Conservation (phyloP, 1,284 basidiomycete species). For the Papiliotrema terrestris region DNA sequence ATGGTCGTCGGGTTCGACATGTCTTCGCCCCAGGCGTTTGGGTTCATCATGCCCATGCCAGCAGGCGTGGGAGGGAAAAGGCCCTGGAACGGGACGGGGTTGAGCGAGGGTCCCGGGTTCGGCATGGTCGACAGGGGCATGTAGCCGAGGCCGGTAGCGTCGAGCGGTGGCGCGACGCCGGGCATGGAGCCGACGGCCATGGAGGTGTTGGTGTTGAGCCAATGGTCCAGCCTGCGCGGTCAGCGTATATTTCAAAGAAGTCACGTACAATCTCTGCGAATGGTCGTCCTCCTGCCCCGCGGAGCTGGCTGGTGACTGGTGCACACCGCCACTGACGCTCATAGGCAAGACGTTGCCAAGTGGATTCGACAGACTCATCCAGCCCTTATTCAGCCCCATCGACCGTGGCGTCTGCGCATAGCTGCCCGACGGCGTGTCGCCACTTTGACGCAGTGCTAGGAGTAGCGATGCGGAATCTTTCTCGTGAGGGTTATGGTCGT, state of each 20-base stretch:
- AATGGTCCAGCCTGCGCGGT: constrained; percentile 39
- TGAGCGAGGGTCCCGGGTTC: background rate
- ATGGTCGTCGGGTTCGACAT: background rate
- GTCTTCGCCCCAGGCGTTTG: constrained; percentile 5
- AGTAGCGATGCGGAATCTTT: constrained; percentile 44
- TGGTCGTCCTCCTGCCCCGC: constrained; percentile 44
- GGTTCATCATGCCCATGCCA: constrained; percentile 1
- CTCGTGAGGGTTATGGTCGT: constrained; percentile 39
- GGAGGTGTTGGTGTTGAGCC: constrained; percentile 44
- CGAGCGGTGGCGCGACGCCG: constrained; percentile 15
- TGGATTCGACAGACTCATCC: constrained; percentile 6
- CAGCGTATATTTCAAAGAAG: background rate
- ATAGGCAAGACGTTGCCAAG: background rate
- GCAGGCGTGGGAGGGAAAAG: background rate
- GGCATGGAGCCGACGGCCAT: constrained; percentile 35
- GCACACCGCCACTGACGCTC: constrained; percentile 1
- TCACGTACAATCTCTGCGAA: constrained; percentile 39
- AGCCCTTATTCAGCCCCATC: constrained; percentile 7
- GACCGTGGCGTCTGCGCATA: no score
- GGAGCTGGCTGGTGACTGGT: constrained; percentile 3
- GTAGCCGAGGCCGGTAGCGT: background rate
- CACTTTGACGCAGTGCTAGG: constrained; percentile 40
- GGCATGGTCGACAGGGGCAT: background rate
- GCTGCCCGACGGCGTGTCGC: constrained; percentile 14
- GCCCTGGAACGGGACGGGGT: background rate